Base-by-base conservation (phyloP, 805 yeast species). In the Sugiyamaella chiloensis region DNA sequence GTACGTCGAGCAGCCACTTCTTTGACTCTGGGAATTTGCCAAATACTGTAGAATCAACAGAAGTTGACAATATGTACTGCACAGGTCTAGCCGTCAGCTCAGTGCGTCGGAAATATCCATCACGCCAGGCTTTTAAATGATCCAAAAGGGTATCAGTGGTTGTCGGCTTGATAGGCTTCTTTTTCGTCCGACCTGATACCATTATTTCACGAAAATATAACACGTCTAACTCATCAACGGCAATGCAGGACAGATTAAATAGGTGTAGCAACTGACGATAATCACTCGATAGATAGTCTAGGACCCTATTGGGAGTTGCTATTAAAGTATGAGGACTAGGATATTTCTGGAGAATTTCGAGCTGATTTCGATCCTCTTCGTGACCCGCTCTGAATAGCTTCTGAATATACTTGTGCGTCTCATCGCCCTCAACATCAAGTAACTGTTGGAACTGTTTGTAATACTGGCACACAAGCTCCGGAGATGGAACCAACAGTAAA, bases 241-340 rank as follows among this genome's bases (percentile, higher is more conserved):
- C 61, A 4, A 62, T 37, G 47, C 55, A 59, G 3, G 54, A 48
- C 2, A 60, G 44, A 19, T 46, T 29, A 7, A 36, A 14, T 7
- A 60, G 46, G 1, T 48, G 51, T 4, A 58, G 37, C 8, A 57
- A 42, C 7, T 48, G 16, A 14, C 54, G 19, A 36, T 60, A 61
- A 24, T 56, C 52, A 11, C 73, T 64, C 4, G 68, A 53, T 42
- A 75, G 56, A 47, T 74, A 68, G 55, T 78, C 83, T 30, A 76
- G 62, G 39, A 78, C 53, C 40, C 82, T 58, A 5, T 75, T 73
- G 0, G 83, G 83, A 0, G 83, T 78, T 2, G 78, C 79, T n/a
- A 78, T 67, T 23, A 78, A 54, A n/a, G 78, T 71, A 14, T 72
- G 75, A 1, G 78, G 72, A 9, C 39, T 39, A 4, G 58, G 62